Base-by-base conservation (phyloP, 1,284 basidiomycete genomes). In the Anthracocystis setariae region DNA sequence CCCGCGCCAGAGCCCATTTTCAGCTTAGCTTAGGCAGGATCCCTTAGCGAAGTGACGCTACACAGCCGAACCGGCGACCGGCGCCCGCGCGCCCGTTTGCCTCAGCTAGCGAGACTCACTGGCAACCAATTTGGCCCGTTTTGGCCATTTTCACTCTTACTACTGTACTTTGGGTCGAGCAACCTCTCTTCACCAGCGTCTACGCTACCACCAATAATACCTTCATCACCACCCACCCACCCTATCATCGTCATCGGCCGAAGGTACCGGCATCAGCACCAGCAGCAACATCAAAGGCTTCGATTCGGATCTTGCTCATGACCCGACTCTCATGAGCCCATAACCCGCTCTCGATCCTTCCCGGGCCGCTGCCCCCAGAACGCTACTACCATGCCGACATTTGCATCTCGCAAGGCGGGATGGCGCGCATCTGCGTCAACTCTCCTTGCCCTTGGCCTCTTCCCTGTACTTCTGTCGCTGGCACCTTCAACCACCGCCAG, bases 371-470 rank as follows among this genome's bases (percentile, higher is more conserved):
- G 39, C 39, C 21, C 39, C 21, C 39, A 21, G 24, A 20, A 37
- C 23, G n/a, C 35, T 33, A 8, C 29, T 5, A 45, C 24, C 7
- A 54, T 38, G 37, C 9, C 24, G 17, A 18, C 50, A 38, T 32
- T 32, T 15, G 8, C 15, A 9, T 46, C 23, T 5, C 15, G 18
- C 13, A 13, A n/a, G 18, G 7, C n/a, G 20, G 27, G 52, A 45
- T 40, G 57, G 49, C 37, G 58, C 42, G n/a, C 53, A 21, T 27
- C 43, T 13, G 29, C 47, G 46, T 45, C 55, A 12, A 42, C 33
- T 8, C 20, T 39, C 1, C 2, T 56, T 25, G 8, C 24, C 7
- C 33, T 59, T 12, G 24, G 21, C 4, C 46, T 65, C 3, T 3
- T 66, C 20, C 18, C 25, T 38, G 12, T 56, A 12, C 35, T 49